Base-by-base conservation (phyloP, 2,329 filamentous ascomycete species). In the Fusarium solani-melongenae region DNA sequence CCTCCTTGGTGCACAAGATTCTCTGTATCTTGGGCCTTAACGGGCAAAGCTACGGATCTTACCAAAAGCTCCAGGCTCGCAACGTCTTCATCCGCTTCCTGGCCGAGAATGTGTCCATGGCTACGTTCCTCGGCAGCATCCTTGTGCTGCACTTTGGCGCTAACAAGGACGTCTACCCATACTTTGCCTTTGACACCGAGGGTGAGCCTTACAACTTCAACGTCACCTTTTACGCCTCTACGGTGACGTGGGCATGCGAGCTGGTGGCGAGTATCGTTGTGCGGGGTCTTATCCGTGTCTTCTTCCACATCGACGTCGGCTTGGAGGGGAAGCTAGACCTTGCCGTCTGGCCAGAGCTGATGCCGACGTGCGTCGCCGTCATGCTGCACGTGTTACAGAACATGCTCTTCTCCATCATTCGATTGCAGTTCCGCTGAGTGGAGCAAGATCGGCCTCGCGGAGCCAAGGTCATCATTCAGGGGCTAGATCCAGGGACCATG, bases 311-410 rank as follows among this genome's bases (percentile, higher is more conserved):
- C 58, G 88, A 91, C 72, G 90, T 92, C 59, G 90, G 90, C 20
- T 83, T 88, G 44, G 91, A 93, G 82, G 91, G 90, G 29, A 90
- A 89, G 81, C 83, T 89, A 69, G 91, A 93, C 80, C 83, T 93
- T 73, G 88, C 87, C 8, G 88, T 90, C 64, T 92, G 91, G 89
- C 91, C 91, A 3, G 91, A 92, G 83, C 81, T 93, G 76, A 81
- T 93, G 76, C 91, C 91, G 20, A 92, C 91, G 4, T 89, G 89
- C 63, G 88, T 91, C 22, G 89, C 89, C 24, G 91, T 92, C 24
- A 90, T 90, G 83, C 83, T 92, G 79, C 91, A 93, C 76, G 91
- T 92, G 59, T 78, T 92, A 81, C 91, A 93, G 82, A 93, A 92
- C 79, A 93, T 93, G 91, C 81, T 93, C 64, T 92, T 93, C 82